Base-by-base conservation (phyloP, 2,329 filamentous ascomycete species). In the Neoarthrinium moseri region DNA sequence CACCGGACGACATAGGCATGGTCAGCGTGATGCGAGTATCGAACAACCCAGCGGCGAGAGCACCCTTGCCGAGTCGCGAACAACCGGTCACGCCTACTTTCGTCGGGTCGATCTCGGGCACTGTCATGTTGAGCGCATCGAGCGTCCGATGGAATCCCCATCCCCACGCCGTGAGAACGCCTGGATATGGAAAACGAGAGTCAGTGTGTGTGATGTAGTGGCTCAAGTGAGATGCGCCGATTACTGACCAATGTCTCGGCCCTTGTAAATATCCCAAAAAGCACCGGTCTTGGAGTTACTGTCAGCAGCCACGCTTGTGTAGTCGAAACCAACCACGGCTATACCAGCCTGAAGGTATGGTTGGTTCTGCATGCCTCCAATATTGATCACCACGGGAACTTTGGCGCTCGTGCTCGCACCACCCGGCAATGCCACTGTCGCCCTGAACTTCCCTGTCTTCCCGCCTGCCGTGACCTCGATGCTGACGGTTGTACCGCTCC, bases 1-100 rank as follows among this genome's bases (percentile, higher is more conserved):
- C 71, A n/a, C 77, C 76, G 27, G 73, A 75, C 52, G 76, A 75
- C 66, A 80, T 77, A 11, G 75, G 74, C 59, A 80, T 71, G 33
- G 74, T 77, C n/a, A 80, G 65, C 21, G 75, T 73, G 56, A 80
- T 73, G 42, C 75, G 74, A 35, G 58, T 56, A 56, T 79, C 76
- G 32, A 80, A 67, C 2, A 77, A 69, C 0, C 74, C 74, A 1
- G 75, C 75, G 5, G 77, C 72, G 1, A 80, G 66, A 5, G 76
- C 75, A 12, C 72, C 76, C 52, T 79, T 80, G 43, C 75, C 77
- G 18, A 78, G 72, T 1, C 75, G 72, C 27, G 74, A 79, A 61
- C 75, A 80, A 5, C 76, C 75, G 13, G 75, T 79, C 12, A 79
- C 74, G 45, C 73, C 75, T 12, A 71, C 65, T 11, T 61, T 61